phyloP scores from a whole-genome alignment of 495 filamentous ascomycete species.

The Podospora appendiculata region DNA sequence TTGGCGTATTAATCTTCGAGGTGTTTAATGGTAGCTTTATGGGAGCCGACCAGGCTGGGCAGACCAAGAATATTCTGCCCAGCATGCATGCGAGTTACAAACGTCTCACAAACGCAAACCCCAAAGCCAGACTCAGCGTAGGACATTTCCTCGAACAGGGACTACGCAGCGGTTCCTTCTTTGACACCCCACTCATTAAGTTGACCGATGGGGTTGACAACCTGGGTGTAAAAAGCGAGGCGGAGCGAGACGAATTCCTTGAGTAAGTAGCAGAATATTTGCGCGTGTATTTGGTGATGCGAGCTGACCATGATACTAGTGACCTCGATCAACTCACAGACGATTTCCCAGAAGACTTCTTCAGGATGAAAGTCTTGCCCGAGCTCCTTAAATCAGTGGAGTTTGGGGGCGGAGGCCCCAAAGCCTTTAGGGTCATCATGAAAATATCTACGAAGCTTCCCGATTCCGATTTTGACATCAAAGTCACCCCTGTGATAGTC shows the following conservation, averaged over 20 bases:
- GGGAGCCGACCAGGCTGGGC: conserved; percentile 65
- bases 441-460: conserved; percentile 82
- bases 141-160: conserved; percentile 88
- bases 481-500: conserved; percentile 78
- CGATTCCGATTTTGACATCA: conserved; percentile 80
- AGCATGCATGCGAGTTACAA: conserved; percentile 86
- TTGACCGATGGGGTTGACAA: conserved; percentile 88
- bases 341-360: conserved; percentile 95
- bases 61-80: conserved; percentile 79
- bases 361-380: conserved; percentile 92
- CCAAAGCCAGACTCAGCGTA: conserved; percentile 76
- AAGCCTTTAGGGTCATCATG: conserved; percentile 79
- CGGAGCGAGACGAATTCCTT: conserved; percentile 78
- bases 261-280: conserved; percentile 46
- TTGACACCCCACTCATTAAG: conserved; percentile 85
- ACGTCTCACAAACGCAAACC: conserved; percentile 76
- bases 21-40: conserved; percentile 79
- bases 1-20: conserved; percentile 78
- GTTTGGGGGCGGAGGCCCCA: conserved; percentile 91
- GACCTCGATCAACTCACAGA: conserved; percentile 81
- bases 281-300: not conserved
- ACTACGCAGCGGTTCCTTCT: conserved; percentile 72
- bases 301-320: conserved; percentile 34
- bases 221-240: conserved; percentile 76
- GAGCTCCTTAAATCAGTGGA: conserved; percentile 96